phyloP scores from a whole-genome alignment of 345 rosid genomes.

The Anastatica hierochuntica region DNA sequence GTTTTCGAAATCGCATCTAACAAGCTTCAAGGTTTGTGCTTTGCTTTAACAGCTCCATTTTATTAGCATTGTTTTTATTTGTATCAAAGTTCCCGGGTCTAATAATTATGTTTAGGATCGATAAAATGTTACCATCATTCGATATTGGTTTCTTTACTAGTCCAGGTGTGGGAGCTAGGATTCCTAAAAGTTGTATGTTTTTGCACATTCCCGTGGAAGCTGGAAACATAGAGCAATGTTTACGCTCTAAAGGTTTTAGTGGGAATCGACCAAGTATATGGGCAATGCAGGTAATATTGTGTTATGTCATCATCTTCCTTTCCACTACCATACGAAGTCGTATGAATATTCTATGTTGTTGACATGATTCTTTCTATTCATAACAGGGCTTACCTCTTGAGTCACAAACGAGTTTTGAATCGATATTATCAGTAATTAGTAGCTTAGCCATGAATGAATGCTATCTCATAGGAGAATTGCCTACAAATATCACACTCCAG shows the following conservation, averaged over 20 bases:
- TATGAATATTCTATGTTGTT: slow-evolving; percentile 3
- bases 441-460: slow-evolving; percentile 58
- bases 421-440: slow-evolving; percentile 42
- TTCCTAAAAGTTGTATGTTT: slow-evolving; percentile 57
- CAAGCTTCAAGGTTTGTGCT: slow-evolving; percentile 54
- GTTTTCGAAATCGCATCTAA: slow-evolving; percentile 46
- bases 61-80: background rate
- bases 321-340: background rate
- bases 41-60: background rate
- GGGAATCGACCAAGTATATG: slow-evolving; percentile 72
- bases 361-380: background rate
- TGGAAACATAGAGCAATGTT: slow-evolving; percentile 33
- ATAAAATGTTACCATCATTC: too few relatives aligned
- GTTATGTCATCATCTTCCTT: background rate
- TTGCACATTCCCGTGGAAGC: slow-evolving; percentile 62
- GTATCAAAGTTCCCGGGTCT: too few relatives aligned
- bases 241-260: slow-evolving; percentile 55
- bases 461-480: slow-evolving; percentile 64
- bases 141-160: slow-evolving; percentile 1
- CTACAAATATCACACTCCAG: slow-evolving; percentile 46
- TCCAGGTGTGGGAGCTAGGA: slow-evolving; percentile 77
- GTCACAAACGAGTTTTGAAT: slow-evolving; percentile 58
- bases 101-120: too few relatives aligned
- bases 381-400: slow-evolving; percentile 57
- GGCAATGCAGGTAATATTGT: slow-evolving; percentile 80